phyloP scores from a whole-genome alignment of 495 filamentous ascomycete species.

The Podospora bellae-mahoneyi region DNA sequence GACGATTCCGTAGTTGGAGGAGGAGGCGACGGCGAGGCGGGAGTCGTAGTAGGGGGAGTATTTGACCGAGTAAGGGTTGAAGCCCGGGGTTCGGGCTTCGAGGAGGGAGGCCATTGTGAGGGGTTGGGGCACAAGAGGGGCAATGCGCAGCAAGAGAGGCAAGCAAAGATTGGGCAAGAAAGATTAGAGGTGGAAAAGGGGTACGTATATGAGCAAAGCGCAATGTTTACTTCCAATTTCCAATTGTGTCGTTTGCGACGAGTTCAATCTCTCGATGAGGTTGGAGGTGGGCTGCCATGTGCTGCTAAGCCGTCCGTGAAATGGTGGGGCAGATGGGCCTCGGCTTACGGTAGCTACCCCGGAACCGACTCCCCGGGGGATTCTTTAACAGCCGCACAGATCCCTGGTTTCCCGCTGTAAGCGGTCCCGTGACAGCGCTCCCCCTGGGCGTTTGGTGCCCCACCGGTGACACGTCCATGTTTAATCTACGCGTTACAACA shows the following conservation, averaged over 20 bases:
- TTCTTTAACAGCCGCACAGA: not conserved
- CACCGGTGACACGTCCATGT: not conserved
- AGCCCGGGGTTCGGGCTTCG: conserved; percentile 87
- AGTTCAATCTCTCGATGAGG: not conserved
- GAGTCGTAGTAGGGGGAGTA: conserved; percentile 98
- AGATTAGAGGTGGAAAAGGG: not conserved
- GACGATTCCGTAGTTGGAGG: conserved; percentile 92
- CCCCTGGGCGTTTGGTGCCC: not conserved
- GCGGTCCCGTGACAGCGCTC: not conserved
- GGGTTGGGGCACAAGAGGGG: not conserved
- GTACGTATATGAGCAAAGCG: not conserved
- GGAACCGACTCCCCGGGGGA: not conserved
- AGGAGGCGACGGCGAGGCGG: conserved; percentile 78
- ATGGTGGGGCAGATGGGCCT: not conserved
- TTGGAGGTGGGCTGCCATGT: not conserved
- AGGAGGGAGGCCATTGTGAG: conserved; percentile 62
- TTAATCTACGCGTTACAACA: not conserved
- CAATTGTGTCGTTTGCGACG: not conserved
- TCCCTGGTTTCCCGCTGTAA: not conserved
- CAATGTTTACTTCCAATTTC: not conserved
- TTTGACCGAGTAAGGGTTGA: conserved; percentile 90
- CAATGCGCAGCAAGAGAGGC: not conserved
- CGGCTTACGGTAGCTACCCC: not conserved
- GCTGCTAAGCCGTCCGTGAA: not conserved
- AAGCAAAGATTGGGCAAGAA: not conserved